These are phyloP conservation scores for Smallanthus sonchifolius DNA, from an alignment of 129 eudicot species.

Conservation along the genomic window DNA sequence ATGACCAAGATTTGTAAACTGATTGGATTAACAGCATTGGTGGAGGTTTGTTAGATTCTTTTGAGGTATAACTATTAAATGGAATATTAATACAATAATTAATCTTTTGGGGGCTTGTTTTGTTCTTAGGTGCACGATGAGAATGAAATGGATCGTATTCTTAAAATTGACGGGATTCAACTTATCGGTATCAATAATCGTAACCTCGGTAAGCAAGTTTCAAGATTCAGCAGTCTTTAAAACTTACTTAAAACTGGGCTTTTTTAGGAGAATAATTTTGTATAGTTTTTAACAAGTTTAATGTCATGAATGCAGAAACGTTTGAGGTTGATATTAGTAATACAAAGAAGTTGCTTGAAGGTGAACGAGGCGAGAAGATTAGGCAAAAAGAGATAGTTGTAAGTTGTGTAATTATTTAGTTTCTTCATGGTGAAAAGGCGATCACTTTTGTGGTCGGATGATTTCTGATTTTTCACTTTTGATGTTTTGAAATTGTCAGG, in stretches of 20 bases:
- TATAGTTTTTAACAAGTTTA: background rate
- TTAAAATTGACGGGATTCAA: constrained; percentile 71
- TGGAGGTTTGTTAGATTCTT: constrained; percentile 55
- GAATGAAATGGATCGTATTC: constrained; percentile 94
- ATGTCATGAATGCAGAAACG: constrained; percentile 48
- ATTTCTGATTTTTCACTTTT: background rate
- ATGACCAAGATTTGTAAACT: constrained; percentile 71
- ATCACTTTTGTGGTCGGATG: background rate
- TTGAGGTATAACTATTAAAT: background rate
- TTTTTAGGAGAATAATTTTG: background rate
- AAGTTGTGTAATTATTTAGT: constrained; percentile 22
- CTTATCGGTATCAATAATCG: constrained; percentile 94
- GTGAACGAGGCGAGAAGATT: constrained; percentile 71
- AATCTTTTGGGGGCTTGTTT: background rate
- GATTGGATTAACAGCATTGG: constrained; percentile 76
- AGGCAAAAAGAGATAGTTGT: constrained; percentile 66
- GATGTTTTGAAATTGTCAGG: constrained; percentile 42
- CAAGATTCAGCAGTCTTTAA: background rate
- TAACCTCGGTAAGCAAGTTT: constrained; percentile 61
- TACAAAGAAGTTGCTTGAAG: constrained; percentile 87
- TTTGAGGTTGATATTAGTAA: constrained; percentile 77
- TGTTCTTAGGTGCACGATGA: constrained; percentile 74
- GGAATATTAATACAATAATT: background rate
- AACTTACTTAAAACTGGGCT: background rate
- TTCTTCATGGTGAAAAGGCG: background rate